Base-by-base conservation (phyloP, 495 filamentous ascomycete genomes). In the Daldinia vernicosa region DNA sequence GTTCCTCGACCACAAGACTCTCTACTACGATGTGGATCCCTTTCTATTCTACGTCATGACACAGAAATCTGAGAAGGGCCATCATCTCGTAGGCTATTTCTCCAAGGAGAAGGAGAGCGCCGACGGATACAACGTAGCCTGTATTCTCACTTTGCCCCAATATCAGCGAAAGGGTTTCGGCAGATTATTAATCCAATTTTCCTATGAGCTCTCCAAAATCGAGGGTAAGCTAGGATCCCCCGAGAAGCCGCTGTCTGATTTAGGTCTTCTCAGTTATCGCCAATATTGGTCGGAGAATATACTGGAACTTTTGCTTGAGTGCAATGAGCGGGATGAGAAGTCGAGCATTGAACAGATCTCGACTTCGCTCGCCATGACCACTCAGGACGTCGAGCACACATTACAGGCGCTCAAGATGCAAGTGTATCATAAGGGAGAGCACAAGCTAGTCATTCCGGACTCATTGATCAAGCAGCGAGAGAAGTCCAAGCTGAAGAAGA, bases 41-140 rank as follows among this genome's bases (percentile, higher is more conserved):
- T 99, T 99, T 80, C 83, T 98, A 9, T 99, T 98, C 84, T 99
- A 99, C 82, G 95, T 94, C 86, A 99, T 99, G 95, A 91, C 89
- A 58, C 91, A 89, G 14, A 88, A 93, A 60, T 92, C 93, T 66
- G 90, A 92, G 52, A 91, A 90, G 55, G 95, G 95, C 9, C 95
- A 90, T 76, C 95, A 98, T 76, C 85, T 99, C 0, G 92, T 98
- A 56, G 95, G 95, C 60, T 99, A 97, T 77, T 99, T 99, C 79
- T 95, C 91, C 71, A 99, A 99, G 78, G 95, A 99, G 81, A 99
- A 99, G 69, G 96, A 98, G 77, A 93, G 90, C 33, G 93, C 93
- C 1, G 95, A 98, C 58, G 93, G 92, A 22, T 99, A 98, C 83
- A 99, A 99, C 80, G 89, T 99, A 19, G 96, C 95, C 15, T 99